Conservation (phyloP, 306 rosid species). For the Inga oerstediana region DNA sequence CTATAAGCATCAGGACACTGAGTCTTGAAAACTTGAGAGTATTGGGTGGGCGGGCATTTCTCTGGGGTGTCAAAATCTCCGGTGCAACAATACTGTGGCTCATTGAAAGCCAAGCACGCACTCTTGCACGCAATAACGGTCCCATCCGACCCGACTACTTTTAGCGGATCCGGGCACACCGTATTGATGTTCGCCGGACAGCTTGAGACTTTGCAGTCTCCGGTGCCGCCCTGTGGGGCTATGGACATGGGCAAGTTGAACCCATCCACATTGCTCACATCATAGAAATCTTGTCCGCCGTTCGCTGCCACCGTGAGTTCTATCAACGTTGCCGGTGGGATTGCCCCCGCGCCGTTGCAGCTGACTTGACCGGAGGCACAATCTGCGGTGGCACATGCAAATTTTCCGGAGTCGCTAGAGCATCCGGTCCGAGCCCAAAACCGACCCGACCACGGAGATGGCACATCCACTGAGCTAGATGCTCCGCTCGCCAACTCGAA, state of each 20-base stretch:
- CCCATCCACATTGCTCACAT: slow-evolving; percentile 69
- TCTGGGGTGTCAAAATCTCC: slow-evolving; percentile 12
- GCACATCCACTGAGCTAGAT: slow-evolving; percentile 27
- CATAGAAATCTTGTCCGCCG: slow-evolving; percentile 71
- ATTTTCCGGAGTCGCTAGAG: slow-evolving; percentile 38
- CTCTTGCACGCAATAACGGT: slow-evolving; percentile 65
- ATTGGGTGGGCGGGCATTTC: slow-evolving; percentile 52
- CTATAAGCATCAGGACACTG: slow-evolving; percentile 75
- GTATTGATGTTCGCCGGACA: slow-evolving; percentile 48
- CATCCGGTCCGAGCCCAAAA: slow-evolving; percentile 65
- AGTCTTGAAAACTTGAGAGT: slow-evolving; percentile 43
- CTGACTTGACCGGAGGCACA: slow-evolving; percentile 55
- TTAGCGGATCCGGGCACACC: slow-evolving; percentile 44
- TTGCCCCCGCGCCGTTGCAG: slow-evolving; percentile 63
- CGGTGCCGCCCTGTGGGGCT: slow-evolving; percentile 49
- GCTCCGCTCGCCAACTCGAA: slow-evolving; percentile 45
- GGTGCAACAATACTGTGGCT: slow-evolving; percentile 58
- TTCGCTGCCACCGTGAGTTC: slow-evolving; percentile 46
- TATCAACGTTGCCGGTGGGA: slow-evolving; percentile 49
- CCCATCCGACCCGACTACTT: slow-evolving; percentile 41
- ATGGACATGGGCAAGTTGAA: slow-evolving; percentile 62
- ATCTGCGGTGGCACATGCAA: slow-evolving; percentile 58
- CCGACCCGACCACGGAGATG: slow-evolving; percentile 63
- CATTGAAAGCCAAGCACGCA: slow-evolving; percentile 53
- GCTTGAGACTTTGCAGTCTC: slow-evolving; percentile 34